Conservation (phyloP, 129 eudicot species). For the Lactuca sativa region DNA sequence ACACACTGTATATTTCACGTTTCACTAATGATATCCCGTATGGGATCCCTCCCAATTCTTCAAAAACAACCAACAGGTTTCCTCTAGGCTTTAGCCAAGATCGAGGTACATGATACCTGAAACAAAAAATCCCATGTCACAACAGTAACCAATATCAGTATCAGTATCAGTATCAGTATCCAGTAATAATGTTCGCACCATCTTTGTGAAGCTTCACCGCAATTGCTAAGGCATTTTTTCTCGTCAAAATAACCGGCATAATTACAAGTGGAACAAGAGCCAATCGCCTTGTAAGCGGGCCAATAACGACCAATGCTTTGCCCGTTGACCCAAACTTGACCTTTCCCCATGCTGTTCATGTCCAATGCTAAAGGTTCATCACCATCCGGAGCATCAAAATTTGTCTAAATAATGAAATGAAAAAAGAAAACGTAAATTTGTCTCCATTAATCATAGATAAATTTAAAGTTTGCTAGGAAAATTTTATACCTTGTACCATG, state of each 20-base stretch:
- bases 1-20: conserved; percentile 70
- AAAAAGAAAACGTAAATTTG: not conserved
- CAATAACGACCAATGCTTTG: conserved; percentile 91
- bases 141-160: not conserved
- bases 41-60: conserved; percentile 93
- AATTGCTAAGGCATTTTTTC: conserved; percentile 78
- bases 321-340: conserved; percentile 98
- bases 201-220: conserved; percentile 97
- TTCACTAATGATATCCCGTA: conserved; percentile 73
- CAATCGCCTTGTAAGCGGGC: conserved; percentile 83
- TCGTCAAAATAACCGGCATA: conserved; percentile 82
- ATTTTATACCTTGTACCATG: conserved; percentile 75
- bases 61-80: conserved; percentile 82
- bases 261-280: conserved; percentile 73
- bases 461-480: not conserved
- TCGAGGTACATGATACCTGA: conserved; percentile 95
- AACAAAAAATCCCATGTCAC: conserved; percentile 6
- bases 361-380: conserved; percentile 90
- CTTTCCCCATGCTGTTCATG: conserved; percentile 94
- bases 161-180: no score
- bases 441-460: not conserved
- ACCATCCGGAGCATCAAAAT: conserved; percentile 80
- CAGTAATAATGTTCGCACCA: conserved; percentile 38
- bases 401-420: conserved; percentile 18
- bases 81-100: conserved; percentile 89